Percentiles rank a stretch among this genome's conserved stretches.
phyloP scores from a whole-genome alignment of 805 yeast species.

The Monosporozyma aquatica region DNA sequence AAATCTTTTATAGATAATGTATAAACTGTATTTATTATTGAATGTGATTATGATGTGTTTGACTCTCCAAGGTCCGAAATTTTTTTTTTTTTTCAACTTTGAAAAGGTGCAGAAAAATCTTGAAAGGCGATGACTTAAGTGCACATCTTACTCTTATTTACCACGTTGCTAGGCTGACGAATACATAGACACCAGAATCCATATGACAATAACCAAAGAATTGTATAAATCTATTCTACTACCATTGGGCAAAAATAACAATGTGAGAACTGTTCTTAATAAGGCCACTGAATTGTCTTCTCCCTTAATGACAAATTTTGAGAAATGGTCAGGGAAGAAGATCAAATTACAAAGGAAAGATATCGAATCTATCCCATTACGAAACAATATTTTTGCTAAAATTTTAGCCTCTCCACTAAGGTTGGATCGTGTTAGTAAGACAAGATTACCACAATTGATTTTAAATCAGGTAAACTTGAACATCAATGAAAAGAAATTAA shows the following conservation, averaged over 20 bases:
- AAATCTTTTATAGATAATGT: background rate
- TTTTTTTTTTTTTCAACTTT: too few relatives aligned
- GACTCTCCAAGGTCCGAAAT: too few relatives aligned
- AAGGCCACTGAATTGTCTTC: background rate
- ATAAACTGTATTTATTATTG: background rate
- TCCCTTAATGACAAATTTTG: slow-evolving; percentile 23
- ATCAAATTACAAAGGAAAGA: slow-evolving; percentile 8
- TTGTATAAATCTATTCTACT: background rate
- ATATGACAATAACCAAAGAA: background rate
- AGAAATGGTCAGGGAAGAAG: slow-evolving; percentile 30
- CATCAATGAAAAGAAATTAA: background rate
- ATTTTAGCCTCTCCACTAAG: slow-evolving; percentile 38
- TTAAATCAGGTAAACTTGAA: slow-evolving; percentile 29
- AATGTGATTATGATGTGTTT: background rate
- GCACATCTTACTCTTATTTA: too few relatives aligned
- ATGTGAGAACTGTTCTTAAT: background rate
- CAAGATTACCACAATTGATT: slow-evolving; percentile 34
- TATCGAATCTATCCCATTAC: slow-evolving; percentile 8
- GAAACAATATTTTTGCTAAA: slow-evolving; percentile 33
- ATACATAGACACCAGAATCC: too few relatives aligned
- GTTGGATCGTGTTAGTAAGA: slow-evolving; percentile 31
- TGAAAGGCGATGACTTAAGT: background rate
- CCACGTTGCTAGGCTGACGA: too few relatives aligned
- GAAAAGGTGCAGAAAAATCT: too few relatives aligned
- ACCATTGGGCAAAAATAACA: background rate